These are phyloP conservation scores for Tilletia setariae DNA, from an alignment of 1,284 basidiomycete species.

Conservation along the genomic window DNA sequence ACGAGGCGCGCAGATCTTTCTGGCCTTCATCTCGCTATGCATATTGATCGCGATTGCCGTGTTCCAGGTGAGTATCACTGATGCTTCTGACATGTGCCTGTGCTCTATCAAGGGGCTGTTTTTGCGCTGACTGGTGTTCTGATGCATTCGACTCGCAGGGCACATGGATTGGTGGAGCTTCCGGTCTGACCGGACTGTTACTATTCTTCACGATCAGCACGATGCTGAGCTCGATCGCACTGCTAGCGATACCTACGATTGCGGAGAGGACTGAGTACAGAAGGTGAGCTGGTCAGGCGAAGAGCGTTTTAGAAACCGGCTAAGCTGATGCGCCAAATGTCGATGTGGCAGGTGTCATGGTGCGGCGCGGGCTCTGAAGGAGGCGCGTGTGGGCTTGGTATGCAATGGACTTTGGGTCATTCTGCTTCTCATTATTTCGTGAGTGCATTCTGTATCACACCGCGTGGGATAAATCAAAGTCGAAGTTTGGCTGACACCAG, in stretches of 20 bases:
- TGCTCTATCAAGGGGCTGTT: not conserved
- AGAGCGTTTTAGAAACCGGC: not conserved
- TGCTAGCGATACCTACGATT: conserved; percentile 38
- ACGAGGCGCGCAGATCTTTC: conserved; percentile 31
- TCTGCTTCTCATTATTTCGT: conserved; percentile 34
- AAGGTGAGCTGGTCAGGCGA: not conserved
- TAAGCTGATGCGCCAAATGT: no score
- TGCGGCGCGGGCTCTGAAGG: conserved; percentile 30
- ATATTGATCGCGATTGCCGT: conserved; percentile 40
- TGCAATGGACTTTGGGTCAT: conserved; percentile 35
- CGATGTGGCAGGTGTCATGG: conserved; percentile 13
- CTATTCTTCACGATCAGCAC: conserved; percentile 34
- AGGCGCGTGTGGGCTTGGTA: conserved; percentile 42
- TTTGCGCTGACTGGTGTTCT: not conserved
- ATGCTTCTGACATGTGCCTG: not conserved
- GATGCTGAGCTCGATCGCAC: conserved; percentile 29
- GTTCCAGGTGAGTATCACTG: conserved; percentile 6
- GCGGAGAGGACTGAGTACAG: conserved; percentile 17
- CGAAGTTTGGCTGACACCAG: no score
- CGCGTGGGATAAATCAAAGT: no score
- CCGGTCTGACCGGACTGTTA: conserved; percentile 42
- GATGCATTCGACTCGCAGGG: conserved; percentile 26
- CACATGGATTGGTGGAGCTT: conserved; percentile 40
- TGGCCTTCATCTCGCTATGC: conserved; percentile 32
- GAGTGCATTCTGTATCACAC: not conserved